Base-by-base conservation (phyloP, 2,329 filamentous ascomycete species). In the Trichoderma hamatum region DNA sequence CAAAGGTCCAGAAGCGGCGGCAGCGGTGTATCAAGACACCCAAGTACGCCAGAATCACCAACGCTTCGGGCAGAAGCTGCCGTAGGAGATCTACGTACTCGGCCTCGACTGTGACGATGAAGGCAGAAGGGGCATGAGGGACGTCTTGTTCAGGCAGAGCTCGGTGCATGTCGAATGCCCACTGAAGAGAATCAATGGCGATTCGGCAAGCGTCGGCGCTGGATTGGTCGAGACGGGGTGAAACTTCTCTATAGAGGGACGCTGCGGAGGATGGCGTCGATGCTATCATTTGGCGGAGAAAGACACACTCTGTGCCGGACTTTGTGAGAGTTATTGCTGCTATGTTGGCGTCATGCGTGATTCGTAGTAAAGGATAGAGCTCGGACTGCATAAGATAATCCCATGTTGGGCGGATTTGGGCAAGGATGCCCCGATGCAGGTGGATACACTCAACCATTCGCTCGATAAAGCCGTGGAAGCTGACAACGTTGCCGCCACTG, bases 1-100 rank as follows among this genome's bases (percentile, higher is more conserved):
- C 79, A 71, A 82, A 77, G 30, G 82, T 75, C 82, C 83, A 84
- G 43, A 76, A 74, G 5, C 73, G 70, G 10, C 79, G 75, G 51
- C 78, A 80, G 16, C 76, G 77, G 70, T 84, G 81, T n/a, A 86
- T 75, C 52, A 86, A 72, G 4, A 84, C 79, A 13, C 83, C 83
- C 69, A 84, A 85, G 71, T 86, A 81, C 6, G 82, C 84, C 26
- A 87, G 74, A 7, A 86, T 79, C 13, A 84, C 76, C 28, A 86
- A 75, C 9, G 81, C 81, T 59, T 82, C 81, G 0, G 81, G 80
- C 0, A 76, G 75, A n/a, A 77, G 73, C 32, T 77, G 76, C 19
- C 75, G 74, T 34, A 82, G 72, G 21, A 78, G 73, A 9, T 80
- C 76, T 51, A 80, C 73, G 59, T 78, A 83, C 19, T 76, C 77